A percentile compares a stretch with the other conserved stretches of the same genome.
Evolutionary conservation across 2,329 filamentous ascomycete genomes (phyloP).

Genomic region (Sporothrix curviconia): DNA sequence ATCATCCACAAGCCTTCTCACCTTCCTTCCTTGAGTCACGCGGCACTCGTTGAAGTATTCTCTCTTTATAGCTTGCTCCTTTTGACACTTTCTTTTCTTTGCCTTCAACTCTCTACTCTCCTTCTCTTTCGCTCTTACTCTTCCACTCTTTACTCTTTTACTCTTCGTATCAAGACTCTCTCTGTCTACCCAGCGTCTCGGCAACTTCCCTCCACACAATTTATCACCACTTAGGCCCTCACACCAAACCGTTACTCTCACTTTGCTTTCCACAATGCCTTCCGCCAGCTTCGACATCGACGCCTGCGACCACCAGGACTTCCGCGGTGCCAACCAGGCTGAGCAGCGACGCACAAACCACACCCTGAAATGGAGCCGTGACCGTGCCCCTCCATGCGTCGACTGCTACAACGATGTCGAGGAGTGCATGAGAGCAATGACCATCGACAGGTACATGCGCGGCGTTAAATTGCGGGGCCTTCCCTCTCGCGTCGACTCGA

Average conservation of each 20-base stretch:
- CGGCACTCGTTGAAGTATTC: not conserved
- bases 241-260: no score
- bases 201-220: no score
- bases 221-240: no score
- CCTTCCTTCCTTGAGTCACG: not conserved
- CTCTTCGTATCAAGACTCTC: no score
- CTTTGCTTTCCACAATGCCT: not conserved
- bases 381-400: constrained; percentile 14
- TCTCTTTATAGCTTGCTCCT: not conserved
- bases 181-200: no score
- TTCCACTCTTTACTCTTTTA: not conserved
- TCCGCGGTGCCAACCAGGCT: constrained; percentile 38
- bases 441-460: no score
- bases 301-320: constrained; percentile 33
- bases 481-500: no score
- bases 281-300: not conserved
- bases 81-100: not conserved
- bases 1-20: not conserved
- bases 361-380: constrained; percentile 29
- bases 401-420: not conserved
- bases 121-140: not conserved
- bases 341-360: constrained; percentile 33
- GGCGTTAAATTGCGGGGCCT: no score
- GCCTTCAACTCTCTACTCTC: not conserved
- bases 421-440: no score